These are phyloP conservation scores for Alternaria sp. DNA, from an alignment of 2,329 filamentous ascomycete genomes.

Conservation along the genomic window DNA sequence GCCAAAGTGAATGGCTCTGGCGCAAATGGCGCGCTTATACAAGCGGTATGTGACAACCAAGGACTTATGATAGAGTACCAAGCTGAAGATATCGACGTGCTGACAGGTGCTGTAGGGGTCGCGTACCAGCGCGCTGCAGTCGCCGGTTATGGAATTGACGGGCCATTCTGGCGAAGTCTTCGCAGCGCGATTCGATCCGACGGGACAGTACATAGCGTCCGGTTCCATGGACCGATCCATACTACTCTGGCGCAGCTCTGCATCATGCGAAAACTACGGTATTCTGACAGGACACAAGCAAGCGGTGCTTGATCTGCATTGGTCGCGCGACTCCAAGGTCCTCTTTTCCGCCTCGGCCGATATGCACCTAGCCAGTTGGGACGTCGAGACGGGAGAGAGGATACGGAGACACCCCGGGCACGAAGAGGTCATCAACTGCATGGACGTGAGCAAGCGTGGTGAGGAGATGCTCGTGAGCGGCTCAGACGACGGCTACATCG, in stretches of 20 bases:
- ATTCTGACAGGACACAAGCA: constrained; percentile 87
- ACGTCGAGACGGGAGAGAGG: constrained; percentile 87
- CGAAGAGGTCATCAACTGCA: constrained; percentile 91
- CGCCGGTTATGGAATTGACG: constrained; percentile 93
- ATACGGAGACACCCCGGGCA: constrained; percentile 93
- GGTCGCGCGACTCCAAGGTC: constrained; percentile 92
- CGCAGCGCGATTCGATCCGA: constrained; percentile 86
- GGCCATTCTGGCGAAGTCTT: constrained; percentile 85
- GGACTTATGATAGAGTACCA: constrained; percentile 44
- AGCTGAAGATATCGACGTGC: constrained; percentile 33
- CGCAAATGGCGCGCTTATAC: constrained; percentile 70
- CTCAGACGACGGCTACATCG: constrained; percentile 92
- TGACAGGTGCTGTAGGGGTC: constrained; percentile 66
- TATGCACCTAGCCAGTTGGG: constrained; percentile 93
- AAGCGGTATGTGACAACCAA: constrained; percentile 66
- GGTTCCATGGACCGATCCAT: constrained; percentile 95
- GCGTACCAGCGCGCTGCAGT: constrained; percentile 82
- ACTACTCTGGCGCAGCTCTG: constrained; percentile 91
- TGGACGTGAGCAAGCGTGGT: constrained; percentile 88
- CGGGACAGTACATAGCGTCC: constrained; percentile 88
- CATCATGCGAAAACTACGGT: constrained; percentile 94
- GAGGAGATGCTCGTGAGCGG: constrained; percentile 91
- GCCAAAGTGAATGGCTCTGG: constrained; percentile 64
- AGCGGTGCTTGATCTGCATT: constrained; percentile 90
- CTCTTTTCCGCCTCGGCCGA: constrained; percentile 94